phyloP scores from a whole-genome alignment of 2,329 filamentous ascomycete species.

The Aspergillus sp. region DNA sequence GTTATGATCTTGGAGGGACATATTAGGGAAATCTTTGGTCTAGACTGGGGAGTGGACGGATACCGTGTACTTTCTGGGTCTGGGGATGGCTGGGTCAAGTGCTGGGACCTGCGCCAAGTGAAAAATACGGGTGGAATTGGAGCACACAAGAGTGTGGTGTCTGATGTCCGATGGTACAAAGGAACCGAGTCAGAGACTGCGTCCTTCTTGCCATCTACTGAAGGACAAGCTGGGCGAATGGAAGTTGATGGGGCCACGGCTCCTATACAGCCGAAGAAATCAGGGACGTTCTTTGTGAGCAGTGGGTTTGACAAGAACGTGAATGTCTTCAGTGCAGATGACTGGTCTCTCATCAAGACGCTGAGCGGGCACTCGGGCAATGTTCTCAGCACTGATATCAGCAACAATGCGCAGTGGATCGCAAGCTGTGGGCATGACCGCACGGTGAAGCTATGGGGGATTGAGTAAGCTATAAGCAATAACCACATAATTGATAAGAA shows the following conservation, averaged over 20 bases:
- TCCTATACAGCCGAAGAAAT: constrained; percentile 70
- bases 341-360: constrained; percentile 87
- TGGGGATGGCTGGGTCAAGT: constrained; percentile 93
- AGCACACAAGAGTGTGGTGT: constrained; percentile 87
- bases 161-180: constrained; percentile 91
- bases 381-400: constrained; percentile 87
- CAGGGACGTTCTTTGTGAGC: constrained; percentile 87
- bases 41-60: constrained; percentile 91
- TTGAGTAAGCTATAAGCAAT: constrained; percentile 59
- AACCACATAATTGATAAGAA: not conserved
- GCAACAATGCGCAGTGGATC: constrained; percentile 84
- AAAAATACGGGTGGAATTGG: constrained; percentile 80
- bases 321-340: constrained; percentile 93
- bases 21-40: constrained; percentile 87
- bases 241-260: constrained; percentile 32
- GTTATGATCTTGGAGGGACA: constrained; percentile 95
- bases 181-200: constrained; percentile 70
- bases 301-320: constrained; percentile 93
- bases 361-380: constrained; percentile 89
- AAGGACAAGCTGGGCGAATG: constrained; percentile 63
- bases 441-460: constrained; percentile 93
- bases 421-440: constrained; percentile 91
- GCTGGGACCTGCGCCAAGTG: constrained; percentile 94
- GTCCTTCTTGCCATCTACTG: constrained; percentile 58
- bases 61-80: constrained; percentile 91